Evolutionary conservation across 2,329 filamentous ascomycete species (phyloP), one percentile per base, ranked within the genome.

Genomic region (Rutstroemia sydowiana): DNA sequence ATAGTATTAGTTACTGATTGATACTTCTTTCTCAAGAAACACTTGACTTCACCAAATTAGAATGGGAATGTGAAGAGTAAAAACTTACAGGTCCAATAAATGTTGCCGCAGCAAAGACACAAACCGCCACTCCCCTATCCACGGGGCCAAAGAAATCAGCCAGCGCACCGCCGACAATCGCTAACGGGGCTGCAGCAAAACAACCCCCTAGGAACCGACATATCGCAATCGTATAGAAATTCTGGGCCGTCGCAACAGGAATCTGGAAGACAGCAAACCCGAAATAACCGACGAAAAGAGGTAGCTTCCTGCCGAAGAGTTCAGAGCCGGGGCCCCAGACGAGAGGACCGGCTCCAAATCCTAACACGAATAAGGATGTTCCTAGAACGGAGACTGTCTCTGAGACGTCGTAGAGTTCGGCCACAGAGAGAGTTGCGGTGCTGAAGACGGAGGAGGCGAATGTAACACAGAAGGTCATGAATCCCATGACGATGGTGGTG

Each of bases 281-380:
- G 11, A 67, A 56, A 56, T 74, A 74, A 0, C 75, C 75, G 23
- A 70, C 57, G 62, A 78, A 73, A 6, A 81, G 62, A 1, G 75
- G 75, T 2, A 62, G 57, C 48, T 66, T 70, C 5, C 78, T 71
- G 1, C 78, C 78, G 51, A 72, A 77, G 1, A 76, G 53, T 55
- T 76, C 73, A 20, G 70, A 73, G 8, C 71, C 54, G 1, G 72
- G 72, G 0, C 69, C 72, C 61, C 69, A 75, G 8, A 73, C 72
- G 0, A 80, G 77, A 1, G 87, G 86, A 0, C 85, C 86, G 51
- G 84, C 79, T 1, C 82, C 87, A 43, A 88, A 84, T 32, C 82
- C 82, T 8, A 87, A 68, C 13, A 87, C 82, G 69, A 82, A 88
- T 46, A 87, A 73, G 0, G 70, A 71, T 11, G 88, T 80, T 51